Conservation (phyloP, 148 eudicot genomes). For the Persicaria tinctoria region DNA sequence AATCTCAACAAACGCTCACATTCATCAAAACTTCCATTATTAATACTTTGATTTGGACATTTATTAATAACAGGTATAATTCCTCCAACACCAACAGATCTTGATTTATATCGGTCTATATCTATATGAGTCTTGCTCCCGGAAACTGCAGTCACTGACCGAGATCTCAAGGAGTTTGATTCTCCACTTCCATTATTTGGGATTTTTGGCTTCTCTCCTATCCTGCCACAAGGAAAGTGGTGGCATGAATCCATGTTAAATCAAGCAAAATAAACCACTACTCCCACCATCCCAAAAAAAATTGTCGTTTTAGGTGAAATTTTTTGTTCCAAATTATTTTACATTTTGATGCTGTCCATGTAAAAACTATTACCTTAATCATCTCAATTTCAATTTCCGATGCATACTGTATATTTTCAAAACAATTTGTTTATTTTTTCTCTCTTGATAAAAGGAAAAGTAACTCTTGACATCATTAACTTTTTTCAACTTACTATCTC, state of each 20-base stretch:
- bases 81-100: background rate
- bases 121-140: background rate
- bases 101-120: conserved; percentile 4
- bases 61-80: background rate
- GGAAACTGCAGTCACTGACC: background rate
- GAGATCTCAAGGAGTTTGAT: conserved; percentile 27
- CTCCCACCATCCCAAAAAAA: background rate
- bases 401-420: background rate
- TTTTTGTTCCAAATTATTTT: background rate
- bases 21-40: conserved; percentile 20
- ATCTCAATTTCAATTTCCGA: background rate
- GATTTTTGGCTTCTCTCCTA: conserved; percentile 19
- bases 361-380: background rate
- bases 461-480: too few species aligned
- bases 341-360: background rate
- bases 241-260: background rate
- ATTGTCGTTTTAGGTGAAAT: background rate
- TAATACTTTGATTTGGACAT: conserved; percentile 19
- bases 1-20: conserved; percentile 21
- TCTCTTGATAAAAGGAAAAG: too few species aligned
- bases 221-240: conserved; percentile 7
- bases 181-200: conserved; percentile 25
- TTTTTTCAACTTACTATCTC: too few species aligned
- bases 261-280: background rate
- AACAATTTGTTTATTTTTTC: background rate